Evolutionary conservation across 768 basidiomycete species (phyloP), one percentile per base, ranked within the genome.

Genomic region (Leccinum broughii): DNA sequence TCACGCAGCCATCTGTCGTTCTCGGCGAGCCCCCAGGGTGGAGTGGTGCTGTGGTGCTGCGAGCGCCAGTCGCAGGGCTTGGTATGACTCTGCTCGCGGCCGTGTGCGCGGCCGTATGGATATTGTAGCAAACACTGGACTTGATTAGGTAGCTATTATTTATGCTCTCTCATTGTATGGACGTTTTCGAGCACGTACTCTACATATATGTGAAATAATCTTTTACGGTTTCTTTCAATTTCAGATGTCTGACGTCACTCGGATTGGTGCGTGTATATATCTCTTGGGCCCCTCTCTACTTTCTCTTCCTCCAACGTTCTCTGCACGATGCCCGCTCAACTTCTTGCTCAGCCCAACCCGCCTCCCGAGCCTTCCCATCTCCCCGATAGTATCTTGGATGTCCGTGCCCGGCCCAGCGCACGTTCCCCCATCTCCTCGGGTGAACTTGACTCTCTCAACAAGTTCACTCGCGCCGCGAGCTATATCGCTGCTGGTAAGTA

Each of bases 11-110:
- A 2, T 77, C 81, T 22, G 76, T 85, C 8, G 78, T 79, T 8
- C 80, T 93, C 11, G 90, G 91, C 9, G 66, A 81, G 34, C 88
- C 89, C 13, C 86, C 88, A 17, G 85, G 87, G 24, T 84, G 79
- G 81, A 83, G 51, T 55, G 61, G 72, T 32, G 58, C 62, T 13
- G 30, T 22, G 53, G 54, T 50, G 10, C 28, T 54, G 28, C 64
- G 58, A 20, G 50, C 51, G 35, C 58, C 72, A 3, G 51, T 57
- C 6, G 10, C 48, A 50, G 62, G 26, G 7, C 49, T 74, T 26
- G 57, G 57, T 17, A 28, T 58, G 1, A 63, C 64, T 8, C 24
- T 68, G 2, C 9, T 73, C 34, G 41, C 9, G 17, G 61, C 55
- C 14, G 32, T 65, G 15, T 69, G 51, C 26, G 54, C 62, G 1